Conservation (phyloP, 495 filamentous ascomycete genomes). For the Bacidia gigantensis region DNA sequence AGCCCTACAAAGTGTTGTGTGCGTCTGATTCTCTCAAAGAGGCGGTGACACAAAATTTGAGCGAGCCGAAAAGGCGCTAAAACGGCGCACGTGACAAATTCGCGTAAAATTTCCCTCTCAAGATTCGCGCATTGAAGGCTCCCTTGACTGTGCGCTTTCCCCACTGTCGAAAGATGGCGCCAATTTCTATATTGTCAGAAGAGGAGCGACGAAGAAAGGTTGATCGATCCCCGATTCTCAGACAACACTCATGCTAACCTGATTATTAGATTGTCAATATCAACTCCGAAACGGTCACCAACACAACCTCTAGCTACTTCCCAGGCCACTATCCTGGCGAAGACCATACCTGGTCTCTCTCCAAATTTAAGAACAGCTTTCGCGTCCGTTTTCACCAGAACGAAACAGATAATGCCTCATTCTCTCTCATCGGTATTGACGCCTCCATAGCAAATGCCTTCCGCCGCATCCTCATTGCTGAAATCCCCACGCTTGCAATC, state of each 20-base stretch:
- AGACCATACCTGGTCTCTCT: slow-evolving; percentile 74
- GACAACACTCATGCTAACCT: background rate
- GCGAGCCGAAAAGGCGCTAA: no score
- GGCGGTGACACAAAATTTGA: no score
- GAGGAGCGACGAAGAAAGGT: slow-evolving; percentile 40
- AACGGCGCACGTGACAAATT: background rate
- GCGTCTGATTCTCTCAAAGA: background rate
- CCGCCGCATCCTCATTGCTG: slow-evolving; percentile 89
- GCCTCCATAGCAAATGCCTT: slow-evolving; percentile 94
- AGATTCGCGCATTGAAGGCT: background rate
- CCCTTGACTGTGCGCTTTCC: background rate
- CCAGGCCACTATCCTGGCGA: slow-evolving; percentile 84
- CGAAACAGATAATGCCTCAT: slow-evolving; percentile 56
- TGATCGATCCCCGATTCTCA: slow-evolving; percentile 12
- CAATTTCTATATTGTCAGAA: slow-evolving; percentile 32
- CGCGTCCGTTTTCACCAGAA: slow-evolving; percentile 72
- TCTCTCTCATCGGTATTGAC: slow-evolving; percentile 84
- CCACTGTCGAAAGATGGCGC: slow-evolving; percentile 29
- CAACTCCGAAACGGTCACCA: slow-evolving; percentile 74
- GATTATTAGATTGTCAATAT: slow-evolving; percentile 59
- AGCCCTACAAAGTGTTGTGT: background rate
- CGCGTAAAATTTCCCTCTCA: background rate
- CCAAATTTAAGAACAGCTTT: slow-evolving; percentile 55
- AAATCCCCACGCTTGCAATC: slow-evolving; percentile 87
- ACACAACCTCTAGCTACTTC: slow-evolving; percentile 79